Evolutionary conservation across 2,329 filamentous ascomycete genomes (phyloP).

Genomic region (Xylariales sp.): DNA sequence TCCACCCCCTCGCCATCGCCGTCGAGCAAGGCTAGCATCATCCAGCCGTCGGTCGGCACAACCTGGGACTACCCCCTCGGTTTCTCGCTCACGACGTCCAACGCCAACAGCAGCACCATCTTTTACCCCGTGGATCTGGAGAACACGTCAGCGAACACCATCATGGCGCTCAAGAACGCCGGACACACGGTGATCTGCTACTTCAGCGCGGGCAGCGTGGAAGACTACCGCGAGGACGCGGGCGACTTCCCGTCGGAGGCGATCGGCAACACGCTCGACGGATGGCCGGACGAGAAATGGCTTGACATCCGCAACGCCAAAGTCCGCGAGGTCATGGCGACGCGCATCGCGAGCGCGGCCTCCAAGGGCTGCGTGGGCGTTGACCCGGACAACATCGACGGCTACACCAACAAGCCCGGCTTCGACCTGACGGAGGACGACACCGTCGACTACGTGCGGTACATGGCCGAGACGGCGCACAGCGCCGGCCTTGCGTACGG

Average conservation of each 20-base stretch:
- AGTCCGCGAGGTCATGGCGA: conserved; percentile 73
- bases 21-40: conserved; percentile 10
- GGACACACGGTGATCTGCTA: conserved; percentile 71
- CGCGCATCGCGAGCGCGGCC: conserved; percentile 68
- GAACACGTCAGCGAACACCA: conserved; percentile 30
- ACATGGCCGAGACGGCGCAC: conserved; percentile 66
- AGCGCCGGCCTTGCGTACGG: conserved; percentile 69
- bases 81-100: conserved; percentile 31
- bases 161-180: conserved; percentile 25
- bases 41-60: conserved; percentile 30
- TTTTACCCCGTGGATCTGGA: conserved; percentile 39
- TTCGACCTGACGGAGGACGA: conserved; percentile 67
- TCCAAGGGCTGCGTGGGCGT: conserved; percentile 75
- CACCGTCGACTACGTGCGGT: conserved; percentile 69
- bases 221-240: conserved; percentile 70
- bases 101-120: conserved; percentile 28
- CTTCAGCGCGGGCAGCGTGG: conserved; percentile 77
- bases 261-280: conserved; percentile 67
- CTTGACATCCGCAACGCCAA: conserved; percentile 66
- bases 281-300: conserved; percentile 77
- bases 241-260: conserved; percentile 65
- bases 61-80: conserved; percentile 41
- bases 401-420: conserved; percentile 72
- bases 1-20: not conserved
- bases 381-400: conserved; percentile 78